Conservation (phyloP, 2,329 filamentous ascomycete genomes). For the Neofusicoccum umdonicola region DNA sequence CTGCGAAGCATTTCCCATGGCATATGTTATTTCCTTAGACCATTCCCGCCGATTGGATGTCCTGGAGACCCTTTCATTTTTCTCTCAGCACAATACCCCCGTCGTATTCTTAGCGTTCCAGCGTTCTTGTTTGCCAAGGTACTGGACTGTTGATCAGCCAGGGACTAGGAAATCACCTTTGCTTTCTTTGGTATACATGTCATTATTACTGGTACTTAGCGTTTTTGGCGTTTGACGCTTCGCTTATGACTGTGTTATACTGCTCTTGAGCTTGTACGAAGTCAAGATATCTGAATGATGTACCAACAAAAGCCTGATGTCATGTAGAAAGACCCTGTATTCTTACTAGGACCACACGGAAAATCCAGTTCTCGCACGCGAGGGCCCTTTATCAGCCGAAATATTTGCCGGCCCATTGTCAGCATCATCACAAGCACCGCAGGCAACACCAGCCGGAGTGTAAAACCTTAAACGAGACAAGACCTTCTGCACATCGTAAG, state of each 20-base stretch:
- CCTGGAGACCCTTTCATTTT: not conserved
- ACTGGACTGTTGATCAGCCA: not conserved
- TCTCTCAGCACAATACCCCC: constrained; percentile 12
- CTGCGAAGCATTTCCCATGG: not conserved
- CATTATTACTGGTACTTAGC: too few species aligned
- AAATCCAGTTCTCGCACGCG: not conserved
- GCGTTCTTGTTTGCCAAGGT: not conserved
- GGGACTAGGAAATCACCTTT: not conserved
- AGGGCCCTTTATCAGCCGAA: not conserved
- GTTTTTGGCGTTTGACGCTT: too few species aligned
- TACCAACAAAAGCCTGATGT: not conserved
- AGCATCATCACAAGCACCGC: not conserved
- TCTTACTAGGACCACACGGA: too few species aligned
- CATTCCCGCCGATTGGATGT: constrained; percentile 9
- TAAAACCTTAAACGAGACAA: not conserved
- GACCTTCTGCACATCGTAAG: not conserved
- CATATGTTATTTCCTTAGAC: not conserved
- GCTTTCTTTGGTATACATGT: too few species aligned
- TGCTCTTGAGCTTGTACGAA: not conserved
- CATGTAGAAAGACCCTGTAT: too few species aligned
- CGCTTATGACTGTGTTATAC: not conserved
- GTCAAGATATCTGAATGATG: not conserved
- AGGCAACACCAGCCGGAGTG: not conserved
- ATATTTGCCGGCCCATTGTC: not conserved
- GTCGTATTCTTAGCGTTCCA: constrained; percentile 12